Evolutionary conservation across 1,284 basidiomycete genomes (phyloP).

Genomic region (Moniliella sp.): DNA sequence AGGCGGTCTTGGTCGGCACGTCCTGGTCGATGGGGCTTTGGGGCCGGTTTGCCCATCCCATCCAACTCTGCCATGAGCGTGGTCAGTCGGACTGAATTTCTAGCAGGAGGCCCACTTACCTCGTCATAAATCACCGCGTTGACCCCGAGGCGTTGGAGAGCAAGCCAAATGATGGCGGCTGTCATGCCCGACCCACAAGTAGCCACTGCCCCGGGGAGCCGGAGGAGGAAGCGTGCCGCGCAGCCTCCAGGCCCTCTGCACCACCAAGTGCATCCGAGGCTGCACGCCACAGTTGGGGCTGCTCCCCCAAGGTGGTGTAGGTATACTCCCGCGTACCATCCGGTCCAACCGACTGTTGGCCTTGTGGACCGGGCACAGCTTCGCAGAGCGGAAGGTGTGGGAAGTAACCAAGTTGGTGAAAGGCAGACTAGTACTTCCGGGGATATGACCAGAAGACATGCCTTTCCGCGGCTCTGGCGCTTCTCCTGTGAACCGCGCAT

Average conservation of each 20-base stretch:
- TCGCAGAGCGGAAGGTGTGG: slow-evolving; percentile 36
- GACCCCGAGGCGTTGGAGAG: slow-evolving; percentile 48
- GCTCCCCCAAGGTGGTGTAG: slow-evolving; percentile 23
- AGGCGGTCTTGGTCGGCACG: too few relatives aligned
- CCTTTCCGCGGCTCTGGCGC: slow-evolving; percentile 73
- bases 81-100: not conserved
- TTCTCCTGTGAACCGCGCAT: slow-evolving; percentile 41
- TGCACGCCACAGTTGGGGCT: slow-evolving; percentile 24
- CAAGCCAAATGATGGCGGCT: slow-evolving; percentile 74
- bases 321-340: slow-evolving; percentile 21
- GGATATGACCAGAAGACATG: slow-evolving; percentile 77
- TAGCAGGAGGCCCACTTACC: slow-evolving; percentile 38
- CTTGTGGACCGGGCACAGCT: too few relatives aligned
- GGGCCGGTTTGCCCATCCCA: slow-evolving; percentile 10
- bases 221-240: slow-evolving; percentile 17
- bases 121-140: slow-evolving; percentile 56
- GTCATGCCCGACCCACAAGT: slow-evolving; percentile 59
- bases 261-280: slow-evolving; percentile 50
- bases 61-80: slow-evolving; percentile 4
- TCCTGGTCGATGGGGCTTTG: slow-evolving; percentile 3
- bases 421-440: slow-evolving; percentile 60
- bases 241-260: slow-evolving; percentile 18
- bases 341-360: too few relatives aligned
- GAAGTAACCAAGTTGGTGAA: slow-evolving; percentile 55
- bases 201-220: slow-evolving; percentile 9